A percentile compares a stretch with the other conserved stretches of the same genome.
Evolutionary conservation across 768 basidiomycete species (phyloP).

Genomic region (Scleroderma citrinum): DNA sequence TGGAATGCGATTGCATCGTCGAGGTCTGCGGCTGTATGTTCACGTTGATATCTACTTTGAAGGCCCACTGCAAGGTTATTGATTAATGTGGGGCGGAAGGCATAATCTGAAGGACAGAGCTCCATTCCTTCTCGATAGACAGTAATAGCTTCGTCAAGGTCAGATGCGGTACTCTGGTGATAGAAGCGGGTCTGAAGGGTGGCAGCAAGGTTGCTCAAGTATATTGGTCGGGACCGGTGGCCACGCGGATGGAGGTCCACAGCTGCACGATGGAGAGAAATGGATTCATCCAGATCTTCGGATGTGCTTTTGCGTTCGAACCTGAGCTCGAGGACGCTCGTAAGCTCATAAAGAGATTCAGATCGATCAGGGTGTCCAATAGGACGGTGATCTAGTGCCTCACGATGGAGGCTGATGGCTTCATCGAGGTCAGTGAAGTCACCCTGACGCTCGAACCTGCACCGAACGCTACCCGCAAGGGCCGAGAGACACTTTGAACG

Average conservation of each 20-base stretch:
- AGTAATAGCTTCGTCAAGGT: conserved; percentile 14
- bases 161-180: conserved; percentile 11
- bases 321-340: conserved; percentile 10
- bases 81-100: conserved; percentile 4
- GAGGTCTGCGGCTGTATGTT: too few relatives aligned
- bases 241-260: conserved; percentile 4
- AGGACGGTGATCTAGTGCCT: conserved; percentile 5
- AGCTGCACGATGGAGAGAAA: conserved; percentile 12
- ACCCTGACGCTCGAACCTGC: conserved; percentile 11
- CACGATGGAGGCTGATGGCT: conserved; percentile 8
- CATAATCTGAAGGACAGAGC: conserved; percentile 5
- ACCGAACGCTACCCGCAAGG: conserved; percentile 11
- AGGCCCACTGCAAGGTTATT: conserved; percentile 5
- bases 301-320: conserved; percentile 15
- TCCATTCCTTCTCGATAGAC: conserved; percentile 10
- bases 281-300: conserved; percentile 21
- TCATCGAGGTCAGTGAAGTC: conserved; percentile 9
- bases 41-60: too few relatives aligned
- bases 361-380: conserved; percentile 1
- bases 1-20: not conserved
- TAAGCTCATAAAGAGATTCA: conserved; percentile 7
- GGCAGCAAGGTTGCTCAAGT: conserved; percentile 10
- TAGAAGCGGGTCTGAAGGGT: conserved; percentile 18
- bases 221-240: not conserved
- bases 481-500: not conserved